phyloP scores from a whole-genome alignment of 2,329 filamentous ascomycete genomes.

The Lomentospora prolificans region DNA sequence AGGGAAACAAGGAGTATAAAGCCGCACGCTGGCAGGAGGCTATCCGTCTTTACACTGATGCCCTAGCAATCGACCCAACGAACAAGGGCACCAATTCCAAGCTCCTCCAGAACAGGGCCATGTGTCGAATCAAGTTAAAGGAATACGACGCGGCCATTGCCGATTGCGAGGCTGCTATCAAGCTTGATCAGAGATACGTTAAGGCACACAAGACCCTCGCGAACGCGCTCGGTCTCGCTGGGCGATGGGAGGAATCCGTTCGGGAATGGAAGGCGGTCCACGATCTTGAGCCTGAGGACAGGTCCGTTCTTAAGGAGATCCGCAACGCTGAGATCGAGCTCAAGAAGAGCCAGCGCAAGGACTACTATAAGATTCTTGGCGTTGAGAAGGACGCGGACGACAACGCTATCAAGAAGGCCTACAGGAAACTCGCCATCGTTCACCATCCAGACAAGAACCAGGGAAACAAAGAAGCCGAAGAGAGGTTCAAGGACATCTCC shows the following conservation, averaged over 20 bases:
- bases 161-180: conserved; percentile 77
- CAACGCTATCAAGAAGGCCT: conserved; percentile 87
- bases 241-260: conserved; percentile 86
- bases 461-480: conserved; percentile 71
- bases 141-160: conserved; percentile 70
- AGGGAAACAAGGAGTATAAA: conserved; percentile 88
- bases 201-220: conserved; percentile 94
- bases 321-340: conserved; percentile 86
- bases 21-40: conserved; percentile 68
- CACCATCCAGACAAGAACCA: conserved; percentile 98
- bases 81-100: conserved; percentile 95
- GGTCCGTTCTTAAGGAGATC: conserved; percentile 71
- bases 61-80: conserved; percentile 72
- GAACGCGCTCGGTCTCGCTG: conserved; percentile 75
- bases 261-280: conserved; percentile 80
- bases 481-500: conserved; percentile 94
- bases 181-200: conserved; percentile 72
- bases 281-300: conserved; percentile 75
- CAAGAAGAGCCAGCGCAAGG: conserved; percentile 95
- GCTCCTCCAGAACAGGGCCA: conserved; percentile 84
- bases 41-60: conserved; percentile 73
- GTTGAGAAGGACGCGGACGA: conserved; percentile 79
- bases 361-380: conserved; percentile 96
- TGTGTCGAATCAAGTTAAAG: conserved; percentile 76
- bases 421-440: conserved; percentile 85